Percentiles rank a stretch among this genome's conserved stretches.
Evolutionary conservation across 139 green algal species (phyloP).

Genomic region (Pleodorina starrii): DNA sequence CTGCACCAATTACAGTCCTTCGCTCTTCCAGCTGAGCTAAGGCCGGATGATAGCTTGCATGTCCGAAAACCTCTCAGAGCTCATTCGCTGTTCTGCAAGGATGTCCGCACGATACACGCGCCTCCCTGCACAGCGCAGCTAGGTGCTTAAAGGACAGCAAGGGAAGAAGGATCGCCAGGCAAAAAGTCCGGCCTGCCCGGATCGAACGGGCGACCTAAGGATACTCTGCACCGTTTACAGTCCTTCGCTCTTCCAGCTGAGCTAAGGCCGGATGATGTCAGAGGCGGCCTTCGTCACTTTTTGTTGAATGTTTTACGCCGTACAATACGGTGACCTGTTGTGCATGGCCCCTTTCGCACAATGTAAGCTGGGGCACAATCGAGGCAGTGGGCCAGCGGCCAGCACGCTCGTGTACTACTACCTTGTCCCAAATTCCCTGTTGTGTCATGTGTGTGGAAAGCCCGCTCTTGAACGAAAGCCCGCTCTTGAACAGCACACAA

Average conservation of each 20-base stretch:
- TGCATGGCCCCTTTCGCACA: no score
- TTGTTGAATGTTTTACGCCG: no score
- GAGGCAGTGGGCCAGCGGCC: no score
- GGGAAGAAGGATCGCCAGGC: no score
- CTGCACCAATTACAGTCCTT: conserved; percentile 19
- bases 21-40: conserved; percentile 33
- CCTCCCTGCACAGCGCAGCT: not conserved
- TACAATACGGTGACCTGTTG: no score
- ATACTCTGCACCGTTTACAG: not conserved
- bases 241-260: conserved; percentile 9
- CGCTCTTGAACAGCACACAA: no score
- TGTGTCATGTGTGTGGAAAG: no score
- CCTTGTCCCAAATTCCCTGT: no score
- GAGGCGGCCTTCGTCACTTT: no score
- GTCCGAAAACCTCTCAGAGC: not conserved
- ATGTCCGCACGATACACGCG: not conserved
- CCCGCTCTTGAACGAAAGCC: no score
- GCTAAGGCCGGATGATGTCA: not conserved
- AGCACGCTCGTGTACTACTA: no score
- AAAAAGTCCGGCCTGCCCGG: not conserved
- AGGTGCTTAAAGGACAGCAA: not conserved
- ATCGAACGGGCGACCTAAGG: conserved; percentile 3
- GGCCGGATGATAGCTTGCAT: not conserved
- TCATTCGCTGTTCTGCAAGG: not conserved
- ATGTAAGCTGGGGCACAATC: no score